These are phyloP conservation scores for Vaccinium myrtillus DNA, from an alignment of 148 eudicot genomes.

Conservation along the genomic window DNA sequence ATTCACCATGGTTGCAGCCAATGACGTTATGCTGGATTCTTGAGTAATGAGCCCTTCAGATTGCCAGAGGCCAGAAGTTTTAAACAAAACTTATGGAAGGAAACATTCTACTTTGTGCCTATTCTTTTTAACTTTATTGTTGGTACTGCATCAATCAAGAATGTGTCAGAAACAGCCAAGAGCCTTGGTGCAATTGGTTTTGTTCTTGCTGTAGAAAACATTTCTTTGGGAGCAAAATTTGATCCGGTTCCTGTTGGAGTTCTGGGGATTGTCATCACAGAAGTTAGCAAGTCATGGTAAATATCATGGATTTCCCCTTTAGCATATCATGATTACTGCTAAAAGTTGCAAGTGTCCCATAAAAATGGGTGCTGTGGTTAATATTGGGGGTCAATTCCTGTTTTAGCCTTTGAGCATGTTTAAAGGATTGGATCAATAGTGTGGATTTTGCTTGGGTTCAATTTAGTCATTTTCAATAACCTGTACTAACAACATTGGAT, in stretches of 20 bases:
- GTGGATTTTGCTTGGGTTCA: too few species aligned
- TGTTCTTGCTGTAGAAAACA: slow-evolving; percentile 92
- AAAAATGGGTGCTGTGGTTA: background rate
- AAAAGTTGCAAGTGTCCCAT: background rate
- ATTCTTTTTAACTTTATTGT: slow-evolving; percentile 85
- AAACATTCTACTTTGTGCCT: slow-evolving; percentile 90
- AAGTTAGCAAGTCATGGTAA: slow-evolving; percentile 79
- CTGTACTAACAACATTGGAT: too few species aligned
- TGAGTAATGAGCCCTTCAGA: slow-evolving; percentile 71
- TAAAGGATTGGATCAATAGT: background rate
- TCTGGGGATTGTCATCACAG: slow-evolving; percentile 89
- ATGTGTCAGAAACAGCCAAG: slow-evolving; percentile 82
- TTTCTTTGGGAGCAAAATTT: slow-evolving; percentile 88
- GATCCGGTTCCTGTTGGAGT: slow-evolving; percentile 86
- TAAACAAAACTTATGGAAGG: slow-evolving; percentile 86
- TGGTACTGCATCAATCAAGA: slow-evolving; percentile 85
- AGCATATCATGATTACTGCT: background rate
- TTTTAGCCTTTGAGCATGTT: background rate
- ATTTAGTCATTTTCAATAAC: too few species aligned
- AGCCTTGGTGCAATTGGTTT: slow-evolving; percentile 92
- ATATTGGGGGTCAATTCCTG: slow-evolving; percentile 34
- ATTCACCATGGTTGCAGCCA: slow-evolving; percentile 84
- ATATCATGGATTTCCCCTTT: background rate
- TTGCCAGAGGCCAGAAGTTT: slow-evolving; percentile 88
- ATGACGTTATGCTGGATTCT: slow-evolving; percentile 78